A percentile compares a stretch with the other conserved stretches of the same genome.
phyloP scores from a whole-genome alignment of 2,329 filamentous ascomycete species.

The Curvularia sp. region DNA sequence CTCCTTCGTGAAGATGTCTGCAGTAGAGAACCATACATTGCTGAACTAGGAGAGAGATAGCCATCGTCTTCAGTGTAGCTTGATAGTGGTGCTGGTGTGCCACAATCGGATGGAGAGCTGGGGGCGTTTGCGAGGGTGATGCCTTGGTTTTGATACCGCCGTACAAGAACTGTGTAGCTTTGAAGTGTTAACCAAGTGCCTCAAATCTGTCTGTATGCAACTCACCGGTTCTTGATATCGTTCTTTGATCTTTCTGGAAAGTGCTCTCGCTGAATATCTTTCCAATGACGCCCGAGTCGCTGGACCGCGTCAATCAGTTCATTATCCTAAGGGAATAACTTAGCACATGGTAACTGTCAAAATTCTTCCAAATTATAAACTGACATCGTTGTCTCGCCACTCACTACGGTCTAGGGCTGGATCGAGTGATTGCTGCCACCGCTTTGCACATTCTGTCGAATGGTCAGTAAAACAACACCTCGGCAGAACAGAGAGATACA shows the following conservation, averaged over 20 bases:
- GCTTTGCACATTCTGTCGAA: constrained; percentile 56
- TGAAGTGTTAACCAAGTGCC: neutral
- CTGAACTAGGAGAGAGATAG: constrained; percentile 21
- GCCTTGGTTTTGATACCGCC: constrained; percentile 42
- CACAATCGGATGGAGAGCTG: constrained; percentile 32
- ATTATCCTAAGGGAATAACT: constrained; percentile 30
- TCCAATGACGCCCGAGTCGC: constrained; percentile 50
- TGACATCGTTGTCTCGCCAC: constrained; percentile 50
- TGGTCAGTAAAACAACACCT: neutral
- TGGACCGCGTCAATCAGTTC: constrained; percentile 45
- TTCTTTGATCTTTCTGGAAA: constrained; percentile 51
- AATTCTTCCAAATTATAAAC: constrained; percentile 5
- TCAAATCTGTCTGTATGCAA: neutral
- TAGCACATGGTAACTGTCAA: neutral
- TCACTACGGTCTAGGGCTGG: constrained; percentile 52
- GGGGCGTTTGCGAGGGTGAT: constrained; percentile 35
- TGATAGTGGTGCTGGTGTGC: constrained; percentile 19
- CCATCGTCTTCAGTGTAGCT: constrained; percentile 33
- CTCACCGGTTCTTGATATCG: constrained; percentile 51
- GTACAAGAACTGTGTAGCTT: constrained; percentile 44
- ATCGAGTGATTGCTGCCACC: constrained; percentile 56
- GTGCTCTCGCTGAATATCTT: constrained; percentile 45
- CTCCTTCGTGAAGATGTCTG: constrained; percentile 29
- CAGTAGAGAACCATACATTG: constrained; percentile 28
- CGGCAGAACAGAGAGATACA: constrained; percentile 22